Evolutionary conservation across 2,329 filamentous ascomycete genomes (phyloP).

Genomic region (Fusarium nurragi): DNA sequence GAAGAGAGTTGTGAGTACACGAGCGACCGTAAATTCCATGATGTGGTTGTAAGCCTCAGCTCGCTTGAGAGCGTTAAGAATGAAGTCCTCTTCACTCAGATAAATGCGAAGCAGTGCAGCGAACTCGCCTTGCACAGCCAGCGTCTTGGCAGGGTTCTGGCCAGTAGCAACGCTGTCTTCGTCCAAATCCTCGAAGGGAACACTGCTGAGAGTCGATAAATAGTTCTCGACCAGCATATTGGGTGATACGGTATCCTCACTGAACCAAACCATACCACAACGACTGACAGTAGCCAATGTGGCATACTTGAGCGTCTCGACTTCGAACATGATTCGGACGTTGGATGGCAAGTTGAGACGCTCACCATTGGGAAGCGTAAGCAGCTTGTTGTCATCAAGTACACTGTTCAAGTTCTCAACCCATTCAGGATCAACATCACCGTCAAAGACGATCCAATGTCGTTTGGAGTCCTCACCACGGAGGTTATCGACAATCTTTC

Average conservation of each 20-base stretch:
- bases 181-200: constrained; percentile 93
- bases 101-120: constrained; percentile 81
- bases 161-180: constrained; percentile 85
- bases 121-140: constrained; percentile 80
- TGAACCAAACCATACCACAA: constrained; percentile 99
- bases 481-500: constrained; percentile 98
- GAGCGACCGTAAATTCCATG: constrained; percentile 95
- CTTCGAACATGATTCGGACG: constrained; percentile 99
- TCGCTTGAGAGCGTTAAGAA: constrained; percentile 78
- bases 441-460: constrained; percentile 99
- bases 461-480: constrained; percentile 96
- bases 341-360: constrained; percentile 93
- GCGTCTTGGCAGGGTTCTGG: constrained; percentile 78
- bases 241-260: constrained; percentile 93
- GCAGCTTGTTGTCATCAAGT: constrained; percentile 96
- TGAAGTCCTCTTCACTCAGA: constrained; percentile 81
- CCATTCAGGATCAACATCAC: constrained; percentile 99
- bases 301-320: constrained; percentile 96
- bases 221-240: constrained; percentile 95
- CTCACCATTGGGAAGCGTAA: constrained; percentile 97
- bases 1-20: constrained; percentile 91
- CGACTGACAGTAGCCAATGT: constrained; percentile 98
- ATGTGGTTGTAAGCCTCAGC: constrained; percentile 89
- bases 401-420: constrained; percentile 99
- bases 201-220: constrained; percentile 80